Base-by-base conservation (phyloP, 768 basidiomycete species). In the Russula emetica region DNA sequence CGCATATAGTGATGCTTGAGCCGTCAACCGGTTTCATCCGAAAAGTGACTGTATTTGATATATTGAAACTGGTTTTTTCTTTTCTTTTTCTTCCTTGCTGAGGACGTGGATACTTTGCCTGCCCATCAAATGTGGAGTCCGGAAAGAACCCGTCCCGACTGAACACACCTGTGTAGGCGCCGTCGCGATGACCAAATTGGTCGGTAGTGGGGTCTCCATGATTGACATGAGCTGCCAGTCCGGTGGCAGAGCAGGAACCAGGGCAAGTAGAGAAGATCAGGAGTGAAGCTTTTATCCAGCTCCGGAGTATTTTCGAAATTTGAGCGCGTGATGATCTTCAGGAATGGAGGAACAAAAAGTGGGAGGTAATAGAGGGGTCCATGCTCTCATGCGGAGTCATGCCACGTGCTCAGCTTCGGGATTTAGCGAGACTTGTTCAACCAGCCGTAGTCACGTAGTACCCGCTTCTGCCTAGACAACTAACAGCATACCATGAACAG, bases 211-310 rank as follows among this genome's bases (percentile, higher is more conserved):
- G 36, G 34, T 18, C 45, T 20, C 18, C 2, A 30, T 30, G 38
- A 40, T 51, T 60, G 49, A 51, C 36, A 51, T 1, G 55, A 56
- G 26, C 20, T 40, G 24, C 24, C 22, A 47, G 45, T 6, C 38
- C 9, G 38, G 47, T 24, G 47, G 26, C 50, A 50, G 13, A n/a
- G 55, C 61, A 63, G 57, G 52, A 36, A 54, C 62, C n/a, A 28
- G 51, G 49, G 55, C 13, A 34, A 50, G 42, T 22, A 53, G 55
- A 16, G 62, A 59, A 26, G 52, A 63, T 53, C 51, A 63, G 18
- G 52, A 54, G 22, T 40, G 10, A 34, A 13, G 30, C 22, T 36
- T 14, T 16, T 50, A 16, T 56, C 18, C 18, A 9, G 40, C 26
- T 40, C 42, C 18, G 50, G 24, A 3, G 18, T n/a, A 47, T 22